Conservation (phyloP, 331 rosid genomes). For the Malus hybrid region DNA sequence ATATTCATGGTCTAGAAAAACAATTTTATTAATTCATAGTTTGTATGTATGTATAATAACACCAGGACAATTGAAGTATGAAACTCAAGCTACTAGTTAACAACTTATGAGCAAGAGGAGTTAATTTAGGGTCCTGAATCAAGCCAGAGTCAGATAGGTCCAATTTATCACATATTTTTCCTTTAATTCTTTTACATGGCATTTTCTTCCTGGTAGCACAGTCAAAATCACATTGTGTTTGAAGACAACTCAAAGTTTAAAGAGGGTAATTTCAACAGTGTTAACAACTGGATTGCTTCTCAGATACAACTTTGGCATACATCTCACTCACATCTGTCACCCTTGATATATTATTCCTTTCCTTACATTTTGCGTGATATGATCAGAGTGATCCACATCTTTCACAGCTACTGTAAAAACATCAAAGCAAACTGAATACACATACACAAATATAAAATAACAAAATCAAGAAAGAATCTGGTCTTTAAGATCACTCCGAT, state of each 20-base stretch:
- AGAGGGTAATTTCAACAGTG: background rate
- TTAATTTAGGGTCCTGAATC: background rate
- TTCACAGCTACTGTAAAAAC: background rate
- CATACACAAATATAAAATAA: background rate
- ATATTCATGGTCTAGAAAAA: background rate
- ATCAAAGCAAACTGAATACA: background rate
- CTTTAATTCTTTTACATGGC: background rate
- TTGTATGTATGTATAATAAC: background rate
- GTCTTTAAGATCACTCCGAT: background rate
- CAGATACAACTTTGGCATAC: background rate
- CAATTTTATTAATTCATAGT: background rate
- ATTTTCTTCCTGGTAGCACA: background rate
- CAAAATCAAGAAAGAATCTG: background rate
- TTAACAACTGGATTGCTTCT: background rate
- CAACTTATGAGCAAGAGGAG: background rate
- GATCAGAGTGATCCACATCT: background rate
- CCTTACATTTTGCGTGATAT: background rate
- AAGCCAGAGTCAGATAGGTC: constrained; percentile 9
- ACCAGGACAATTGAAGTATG: background rate
- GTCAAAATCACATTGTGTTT: background rate
- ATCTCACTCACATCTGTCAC: constrained; percentile 1
- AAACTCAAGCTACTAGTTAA: background rate
- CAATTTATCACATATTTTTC: constrained; percentile 9
- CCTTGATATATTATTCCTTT: constrained; percentile 3
- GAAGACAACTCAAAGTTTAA: background rate